Evolutionary conservation across 306 rosid genomes (phyloP).

Genomic region (Hippophae gyantsensis): DNA sequence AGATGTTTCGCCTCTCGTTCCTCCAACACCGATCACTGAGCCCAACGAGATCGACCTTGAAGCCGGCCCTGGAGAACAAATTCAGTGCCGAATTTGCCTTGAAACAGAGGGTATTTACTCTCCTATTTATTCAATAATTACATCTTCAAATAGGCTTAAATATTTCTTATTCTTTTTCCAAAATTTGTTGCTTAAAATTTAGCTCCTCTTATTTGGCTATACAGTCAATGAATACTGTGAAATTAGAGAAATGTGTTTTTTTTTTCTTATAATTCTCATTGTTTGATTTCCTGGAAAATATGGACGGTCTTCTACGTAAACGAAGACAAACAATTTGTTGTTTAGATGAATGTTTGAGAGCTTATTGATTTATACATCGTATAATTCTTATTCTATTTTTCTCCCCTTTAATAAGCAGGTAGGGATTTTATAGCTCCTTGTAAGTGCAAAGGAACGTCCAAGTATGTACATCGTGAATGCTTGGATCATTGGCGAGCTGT

Average conservation of each 20-base stretch:
- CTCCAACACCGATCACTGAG: slow-evolving; percentile 49
- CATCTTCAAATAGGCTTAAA: background rate
- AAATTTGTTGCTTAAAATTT: background rate
- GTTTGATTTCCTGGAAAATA: too few species aligned
- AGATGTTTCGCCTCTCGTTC: slow-evolving; percentile 60
- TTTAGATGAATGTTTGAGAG: too few species aligned
- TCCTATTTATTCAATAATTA: background rate
- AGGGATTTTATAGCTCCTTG: slow-evolving; percentile 99
- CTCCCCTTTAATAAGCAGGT: slow-evolving; percentile 37
- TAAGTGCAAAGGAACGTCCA: slow-evolving; percentile 91
- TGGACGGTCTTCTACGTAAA: too few species aligned
- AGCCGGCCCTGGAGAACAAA: slow-evolving; percentile 93
- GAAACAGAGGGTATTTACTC: slow-evolving; percentile 73
- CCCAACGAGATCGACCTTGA: slow-evolving; percentile 88
- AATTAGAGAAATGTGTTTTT: too few species aligned
- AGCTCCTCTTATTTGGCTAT: too few species aligned
- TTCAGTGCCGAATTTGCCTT: slow-evolving; percentile 97
- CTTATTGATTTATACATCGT: too few species aligned
- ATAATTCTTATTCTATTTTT: background rate
- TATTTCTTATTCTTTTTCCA: slow-evolving; percentile 8
- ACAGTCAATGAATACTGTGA: too few species aligned
- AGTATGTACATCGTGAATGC: slow-evolving; percentile 93
- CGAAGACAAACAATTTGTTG: too few species aligned
- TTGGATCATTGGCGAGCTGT: slow-evolving; percentile 98
- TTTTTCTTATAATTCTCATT: too few species aligned